A percentile compares a stretch with the other conserved stretches of the same genome.
Conservation (phyloP, 768 basidiomycete genomes). For the Hortiboletus campestris region DNA sequence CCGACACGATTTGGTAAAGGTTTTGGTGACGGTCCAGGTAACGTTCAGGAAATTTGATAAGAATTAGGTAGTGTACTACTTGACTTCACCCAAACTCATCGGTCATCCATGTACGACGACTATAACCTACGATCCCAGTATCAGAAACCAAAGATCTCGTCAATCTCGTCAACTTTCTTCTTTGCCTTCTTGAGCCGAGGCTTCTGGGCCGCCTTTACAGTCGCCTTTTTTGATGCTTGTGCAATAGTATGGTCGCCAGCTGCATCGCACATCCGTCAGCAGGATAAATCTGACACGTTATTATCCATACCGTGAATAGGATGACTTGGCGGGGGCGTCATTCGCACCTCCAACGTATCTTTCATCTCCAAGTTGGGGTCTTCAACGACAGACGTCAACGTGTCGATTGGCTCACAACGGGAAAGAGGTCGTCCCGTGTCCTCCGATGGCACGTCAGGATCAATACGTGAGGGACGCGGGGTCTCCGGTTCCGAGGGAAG, state of each 20-base stretch:
- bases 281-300: neutral
- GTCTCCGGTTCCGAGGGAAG: neutral
- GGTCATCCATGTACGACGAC: too few relatives aligned
- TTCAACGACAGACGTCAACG: neutral
- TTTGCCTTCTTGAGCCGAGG: slow-evolving; percentile 14
- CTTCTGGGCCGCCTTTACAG: slow-evolving; percentile 5
- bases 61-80: too few relatives aligned
- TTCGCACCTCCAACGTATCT: neutral
- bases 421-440: slow-evolving; percentile 17
- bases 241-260: neutral
- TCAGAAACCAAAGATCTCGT: slow-evolving; percentile 28
- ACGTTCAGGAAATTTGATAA: too few relatives aligned
- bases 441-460: slow-evolving; percentile 6
- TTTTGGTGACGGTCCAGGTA: neutral
- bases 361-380: neutral
- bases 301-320: slow-evolving; percentile 5
- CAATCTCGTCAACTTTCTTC: slow-evolving; percentile 27
- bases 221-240: neutral
- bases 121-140: too few relatives aligned
- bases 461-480: neutral
- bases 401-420: neutral
- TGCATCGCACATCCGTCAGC: slow-evolving; percentile 3
- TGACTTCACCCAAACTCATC: too few relatives aligned
- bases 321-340: neutral
- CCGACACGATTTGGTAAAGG: neutral